Evolutionary conservation across 805 yeast genomes (phyloP).

Genomic region (Metschnikowia cubensis): DNA sequence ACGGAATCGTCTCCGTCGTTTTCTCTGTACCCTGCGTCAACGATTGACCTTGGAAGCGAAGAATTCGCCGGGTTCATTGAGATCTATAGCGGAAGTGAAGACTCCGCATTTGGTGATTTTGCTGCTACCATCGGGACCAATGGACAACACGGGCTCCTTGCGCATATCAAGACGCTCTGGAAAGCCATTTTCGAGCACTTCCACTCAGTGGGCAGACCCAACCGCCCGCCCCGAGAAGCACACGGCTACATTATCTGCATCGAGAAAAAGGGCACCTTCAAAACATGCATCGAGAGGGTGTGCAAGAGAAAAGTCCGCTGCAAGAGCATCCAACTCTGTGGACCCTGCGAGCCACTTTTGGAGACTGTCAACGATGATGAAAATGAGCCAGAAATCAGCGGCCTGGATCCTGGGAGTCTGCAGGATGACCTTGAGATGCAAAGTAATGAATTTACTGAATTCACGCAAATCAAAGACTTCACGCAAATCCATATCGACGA

Average conservation of each 20-base stretch:
- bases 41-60: not conserved
- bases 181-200: not conserved
- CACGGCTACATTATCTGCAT: not conserved
- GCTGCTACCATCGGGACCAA: not conserved
- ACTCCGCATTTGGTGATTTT: not conserved
- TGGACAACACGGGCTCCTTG: not conserved
- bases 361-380: not conserved
- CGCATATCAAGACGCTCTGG: not conserved
- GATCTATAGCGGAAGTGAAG: not conserved
- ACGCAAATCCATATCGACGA: too few species aligned
- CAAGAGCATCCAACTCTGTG: not conserved
- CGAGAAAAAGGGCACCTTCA: not conserved
- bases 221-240: not conserved
- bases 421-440: too few species aligned
- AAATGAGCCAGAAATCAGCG: too few species aligned
- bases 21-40: not conserved
- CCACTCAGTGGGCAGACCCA: too few species aligned
- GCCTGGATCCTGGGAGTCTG: too few species aligned
- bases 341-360: not conserved
- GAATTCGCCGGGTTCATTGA: conserved; percentile 2
- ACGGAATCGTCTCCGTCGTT: not conserved
- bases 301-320: not conserved
- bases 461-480: too few species aligned
- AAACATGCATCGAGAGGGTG: not conserved
- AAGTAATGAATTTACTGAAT: too few species aligned